Percentiles rank a stretch among this genome's conserved stretches.
phyloP scores from a whole-genome alignment of 2,329 filamentous ascomycete genomes.

The Diplodia mutila region DNA sequence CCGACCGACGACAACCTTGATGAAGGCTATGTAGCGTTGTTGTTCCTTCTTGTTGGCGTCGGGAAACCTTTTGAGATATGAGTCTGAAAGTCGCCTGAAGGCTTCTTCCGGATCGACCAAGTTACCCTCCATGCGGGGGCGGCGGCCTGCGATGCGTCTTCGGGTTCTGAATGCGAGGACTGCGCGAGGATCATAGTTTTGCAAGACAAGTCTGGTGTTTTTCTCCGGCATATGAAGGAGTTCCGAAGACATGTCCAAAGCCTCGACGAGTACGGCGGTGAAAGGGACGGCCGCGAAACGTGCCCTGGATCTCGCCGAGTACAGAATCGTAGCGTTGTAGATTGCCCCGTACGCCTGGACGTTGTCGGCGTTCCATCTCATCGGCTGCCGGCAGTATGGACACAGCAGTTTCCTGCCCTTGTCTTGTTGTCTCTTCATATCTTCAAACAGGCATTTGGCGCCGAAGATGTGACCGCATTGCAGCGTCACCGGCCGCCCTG shows the following conservation, averaged over 20 bases:
- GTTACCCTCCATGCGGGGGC: rapidly evolving
- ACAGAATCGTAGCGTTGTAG: not conserved
- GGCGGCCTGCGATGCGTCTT: not conserved
- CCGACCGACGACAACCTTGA: not conserved
- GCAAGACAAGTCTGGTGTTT: no score
- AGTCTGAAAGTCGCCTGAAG: not conserved
- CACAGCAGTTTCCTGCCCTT: not conserved
- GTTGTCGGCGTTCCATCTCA: not conserved
- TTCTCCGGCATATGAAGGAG: no score
- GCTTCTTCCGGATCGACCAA: not conserved
- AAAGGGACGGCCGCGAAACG: not conserved
- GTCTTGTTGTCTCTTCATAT: not conserved
- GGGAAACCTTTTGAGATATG: not conserved
- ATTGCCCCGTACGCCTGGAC: not conserved
- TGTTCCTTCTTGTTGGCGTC: not conserved
- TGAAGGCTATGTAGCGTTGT: not conserved
- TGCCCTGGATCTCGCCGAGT: not conserved
- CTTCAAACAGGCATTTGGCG: not conserved
- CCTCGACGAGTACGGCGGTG: not conserved
- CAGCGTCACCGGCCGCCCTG: not conserved
- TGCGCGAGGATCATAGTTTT: no score
- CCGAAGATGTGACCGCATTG: not conserved
- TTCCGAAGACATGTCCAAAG: no score
- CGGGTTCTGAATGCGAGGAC: not conserved
- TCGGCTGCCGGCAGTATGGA: not conserved